Base-by-base conservation (phyloP, 441 rosid genomes). In the Pelargonium australe region DNA sequence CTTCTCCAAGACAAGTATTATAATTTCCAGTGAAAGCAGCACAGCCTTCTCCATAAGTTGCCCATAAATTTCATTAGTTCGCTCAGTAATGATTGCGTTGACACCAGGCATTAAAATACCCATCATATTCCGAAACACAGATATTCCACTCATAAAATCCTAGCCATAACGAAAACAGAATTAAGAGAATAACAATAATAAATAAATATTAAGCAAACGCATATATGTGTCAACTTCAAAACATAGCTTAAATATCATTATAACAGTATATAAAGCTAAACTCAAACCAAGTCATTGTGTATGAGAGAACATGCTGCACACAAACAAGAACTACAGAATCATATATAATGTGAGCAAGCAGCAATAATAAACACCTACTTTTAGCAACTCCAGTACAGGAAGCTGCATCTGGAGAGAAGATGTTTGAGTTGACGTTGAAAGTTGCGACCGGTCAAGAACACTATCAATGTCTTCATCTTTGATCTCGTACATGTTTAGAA, bases 91-190 rank as follows among this genome's bases (percentile, higher is more conserved):
- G 49, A 86, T 67, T 43, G 89, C 81, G 76, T 89, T 82, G 75
- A 91, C 98, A 43, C 97, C 97, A 14, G 85, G 92, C 73, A 85
- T 81, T 76, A 95, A 92, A 71, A 95, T 83, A 64, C 91, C 81
- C 91, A 92, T 95, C 60, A 92, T 84, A 80, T 92, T 95, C 51
- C 91, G 91, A 76, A 87, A 89, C 44, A 85, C 88, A 76, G 87
- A 79, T 85, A 90, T 90, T 73, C 97, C 99, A 73, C 99, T 90
- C 99, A 95, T 95, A 85, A 95, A 95, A 81, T 95, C 99, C 99
- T 93, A 84, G 31, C 70, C 72, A 73, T 45, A 70, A 74, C 66
- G 49, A 70, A 11, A 60, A 70, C 34, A 69, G 63, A 9, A 17
- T 68, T 58, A 62, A 68, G 41, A 66, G 9, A 64, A 16, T 37